Evolutionary conservation across 2,329 filamentous ascomycete genomes (phyloP).

Genomic region (Colletotrichum sp.): DNA sequence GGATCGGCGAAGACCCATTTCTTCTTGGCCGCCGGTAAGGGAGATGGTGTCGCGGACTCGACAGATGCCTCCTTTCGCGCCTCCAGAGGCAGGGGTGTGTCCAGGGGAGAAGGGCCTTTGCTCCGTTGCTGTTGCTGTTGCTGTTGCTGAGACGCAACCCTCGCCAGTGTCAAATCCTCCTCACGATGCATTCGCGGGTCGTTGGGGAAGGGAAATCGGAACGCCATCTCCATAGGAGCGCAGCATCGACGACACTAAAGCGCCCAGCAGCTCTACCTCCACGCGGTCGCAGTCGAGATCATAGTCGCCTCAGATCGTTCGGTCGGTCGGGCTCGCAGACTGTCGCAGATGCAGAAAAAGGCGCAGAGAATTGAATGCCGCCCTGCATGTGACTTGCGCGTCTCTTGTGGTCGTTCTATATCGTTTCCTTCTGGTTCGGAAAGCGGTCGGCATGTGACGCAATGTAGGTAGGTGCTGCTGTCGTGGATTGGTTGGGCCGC

Average conservation of each 20-base stretch:
- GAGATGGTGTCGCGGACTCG: conserved; percentile 15
- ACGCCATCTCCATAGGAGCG: conserved; percentile 37
- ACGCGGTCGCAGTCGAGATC: background rate
- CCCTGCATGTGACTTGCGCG: conserved; percentile 9
- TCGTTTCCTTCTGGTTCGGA: background rate
- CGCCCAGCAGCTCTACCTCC: conserved; percentile 7
- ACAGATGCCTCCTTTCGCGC: conserved; percentile 13
- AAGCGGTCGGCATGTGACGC: conserved; percentile 26
- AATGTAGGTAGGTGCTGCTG: conserved; percentile 11
- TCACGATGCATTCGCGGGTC: conserved; percentile 40
- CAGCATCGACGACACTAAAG: conserved; percentile 8
- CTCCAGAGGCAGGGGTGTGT: conserved; percentile 12
- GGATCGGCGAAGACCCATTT: conserved; percentile 64
- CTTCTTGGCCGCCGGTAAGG: conserved; percentile 38
- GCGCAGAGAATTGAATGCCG: background rate
- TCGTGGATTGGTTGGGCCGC: conserved; percentile 10
- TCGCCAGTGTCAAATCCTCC: conserved; percentile 41
- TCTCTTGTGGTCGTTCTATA: background rate
- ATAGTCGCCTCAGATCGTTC: conserved; percentile 1
- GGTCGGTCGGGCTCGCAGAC: background rate
- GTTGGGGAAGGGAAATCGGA: conserved; percentile 37
- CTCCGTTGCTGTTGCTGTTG: conserved; percentile 19
- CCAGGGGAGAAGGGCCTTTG: conserved; percentile 23
- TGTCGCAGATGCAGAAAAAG: background rate
- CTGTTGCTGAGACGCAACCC: conserved; percentile 29